Evolutionary conservation across 2,329 filamentous ascomycete species (phyloP), one percentile per base, ranked within the genome.

Genomic region (Camptophora hylomeconis): DNA sequence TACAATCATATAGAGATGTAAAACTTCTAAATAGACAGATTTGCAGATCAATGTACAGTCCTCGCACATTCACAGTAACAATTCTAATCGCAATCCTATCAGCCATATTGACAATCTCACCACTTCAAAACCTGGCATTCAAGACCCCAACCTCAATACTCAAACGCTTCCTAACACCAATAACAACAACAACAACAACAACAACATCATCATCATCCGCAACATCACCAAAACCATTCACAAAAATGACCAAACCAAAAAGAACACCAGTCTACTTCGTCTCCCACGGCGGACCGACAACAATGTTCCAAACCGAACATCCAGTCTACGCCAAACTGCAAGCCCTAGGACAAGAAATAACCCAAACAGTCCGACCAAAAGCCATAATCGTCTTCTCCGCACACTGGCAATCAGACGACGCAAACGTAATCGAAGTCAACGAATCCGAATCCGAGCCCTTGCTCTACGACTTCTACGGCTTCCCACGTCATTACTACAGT

Each of bases 341-440:
- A 41, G 50, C 61, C 14, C 73, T 82, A 29, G 79, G 79, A 22
- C 60, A 52, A 5, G 77, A 83, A 44, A 81, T 84, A 47, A 81
- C 75, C 1, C 58, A 67, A 16, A 68, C 71, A 37, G 69, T 82
- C 23, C 75, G 74, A 44, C 79, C 79, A 2, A 74, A 69, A 37
- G 80, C 77, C 2, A 65, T 84, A 10, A 71, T 84, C 1, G 74
- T 83, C 15, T 76, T 86, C 48, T 82, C 78, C 1, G 80, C 77
- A 1, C 79, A 86, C 51, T 84, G 80, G 79, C 73, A 80, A 53
- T 72, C 65, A 5, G 30, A 35, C 12, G 15, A 13, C 6, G 52
- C 54, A 20, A 57, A 65, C 41, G 61, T 57, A 3, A 66, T 82
- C 37, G 59, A 75, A 44, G 64, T 82, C 41, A 82, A 81, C 49